Base-by-base conservation (phyloP, 2,329 filamentous ascomycete species). In the Pyrenophora graminea region DNA sequence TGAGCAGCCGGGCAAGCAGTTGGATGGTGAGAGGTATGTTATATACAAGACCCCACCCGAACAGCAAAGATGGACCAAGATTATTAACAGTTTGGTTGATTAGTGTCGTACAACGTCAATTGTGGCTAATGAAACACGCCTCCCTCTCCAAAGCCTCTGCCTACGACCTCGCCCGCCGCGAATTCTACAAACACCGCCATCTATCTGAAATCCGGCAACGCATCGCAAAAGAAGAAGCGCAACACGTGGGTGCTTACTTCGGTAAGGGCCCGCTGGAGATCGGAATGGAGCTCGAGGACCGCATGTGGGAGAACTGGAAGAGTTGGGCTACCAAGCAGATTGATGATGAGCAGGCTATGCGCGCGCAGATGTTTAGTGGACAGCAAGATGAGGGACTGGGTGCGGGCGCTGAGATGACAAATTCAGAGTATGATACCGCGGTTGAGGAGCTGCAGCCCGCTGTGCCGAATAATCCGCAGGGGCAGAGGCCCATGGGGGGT, bases 21-120 rank as follows among this genome's bases (percentile, higher is more conserved):
- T 97, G 63, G 88, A 89, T 64, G 94, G 94, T 59, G 92, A 96
- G 79, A 88, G 87, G 91, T 94, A 75, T 3, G 59, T 21, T n/a
- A 15, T 10, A 2, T 36, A 23, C 2, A 45, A n/a, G 1, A 10
- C 13, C 4, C 2, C 5, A 31, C 32, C 18, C 32, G 8, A 18
- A 25, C 39, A 18, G 25, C 39, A 36, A n/a, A 4, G 7, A 6
- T 6, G 7, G 6, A 8, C n/a, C 13, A 31, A 17, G 10, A 13
- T 7, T 9, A 47, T 21, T 39, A 13, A 46, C 23, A 18, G 19
- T 9, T n/a, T 9, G 10, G 27, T 27, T 27, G 8, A 38, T 44
- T 44, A 97, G 93, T 73, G 94, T 97, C 53, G 85, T 97, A 7
- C 93, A 97, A 76, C 86, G 93, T 56, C 93, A 97, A 71, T 71